Evolutionary conservation across 2,329 filamentous ascomycete species (phyloP), one percentile per base, ranked within the genome.

Genomic region (Exophiala phaeomuriformis): DNA sequence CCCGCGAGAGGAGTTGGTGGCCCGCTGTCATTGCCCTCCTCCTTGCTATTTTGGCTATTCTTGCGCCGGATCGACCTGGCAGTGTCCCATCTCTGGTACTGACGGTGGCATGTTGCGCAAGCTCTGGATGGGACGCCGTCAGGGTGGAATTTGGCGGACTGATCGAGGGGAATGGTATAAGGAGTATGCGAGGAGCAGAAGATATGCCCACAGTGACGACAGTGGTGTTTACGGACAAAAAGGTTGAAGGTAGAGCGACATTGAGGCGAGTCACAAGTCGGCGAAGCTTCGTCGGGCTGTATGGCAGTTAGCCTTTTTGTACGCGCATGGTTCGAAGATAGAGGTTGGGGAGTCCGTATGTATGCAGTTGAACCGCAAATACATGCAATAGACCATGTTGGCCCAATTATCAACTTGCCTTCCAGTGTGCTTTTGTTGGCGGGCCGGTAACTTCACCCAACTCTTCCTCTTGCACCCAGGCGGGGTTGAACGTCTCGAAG

Each of bases 351-450:
- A 31, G 33, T 31, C 42, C 28, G n/a, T 5, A 45, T n/a, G 33
- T 5, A 45, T 30, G 42, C n/a, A 45, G 29, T 19, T 30, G 42
- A n/a, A 29, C 29, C 42, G 12, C 10, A 32, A 9, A 29, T 43
- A 10, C 6, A 8, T 28, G 29, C n/a, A n/a, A 12, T 41, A 7
- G n/a, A 7, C 5, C 9, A n/a, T 45, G 3, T 45, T 28, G 28
- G 10, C 28, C 28, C 3, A 27, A 27, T 45, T 19, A 6, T 10
- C 29, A 29, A 75, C 76, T 67, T 71, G 81, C 78, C 75, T 84
- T 83, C 82, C 82, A 85, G 68, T 84, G 82, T 54, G 81, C 79
- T 55, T 77, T 75, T 4, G 80, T 83, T 3, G 82, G 81, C 12
- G 74, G 72, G 3, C 81, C 81, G 9, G 77, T 79, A 3, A 82